phyloP scores from a whole-genome alignment of 805 yeast species.

The Pichia nakasei region DNA sequence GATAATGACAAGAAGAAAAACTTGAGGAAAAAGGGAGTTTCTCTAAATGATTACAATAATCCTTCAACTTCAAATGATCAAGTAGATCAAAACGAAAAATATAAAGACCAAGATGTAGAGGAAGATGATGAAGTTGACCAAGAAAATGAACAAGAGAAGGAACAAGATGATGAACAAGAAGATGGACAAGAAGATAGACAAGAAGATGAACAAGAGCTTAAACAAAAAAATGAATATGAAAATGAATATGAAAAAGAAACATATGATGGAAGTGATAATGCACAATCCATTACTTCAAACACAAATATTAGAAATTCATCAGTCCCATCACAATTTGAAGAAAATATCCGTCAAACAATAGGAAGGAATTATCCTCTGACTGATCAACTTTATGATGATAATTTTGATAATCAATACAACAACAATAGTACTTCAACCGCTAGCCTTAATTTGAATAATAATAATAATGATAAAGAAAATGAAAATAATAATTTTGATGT shows the following conservation, averaged over 20 bases:
- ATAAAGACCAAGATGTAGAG: too few species aligned
- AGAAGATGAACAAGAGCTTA: too few species aligned
- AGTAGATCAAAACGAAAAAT: neutral
- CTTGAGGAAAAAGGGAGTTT: conserved; percentile 19
- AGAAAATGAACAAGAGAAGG: neutral
- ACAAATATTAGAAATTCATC: too few species aligned
- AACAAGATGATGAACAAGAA: neutral
- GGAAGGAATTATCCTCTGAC: neutral
- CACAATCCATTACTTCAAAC: neutral
- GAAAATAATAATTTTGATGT: neutral
- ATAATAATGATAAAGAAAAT: neutral
- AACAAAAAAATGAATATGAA: too few species aligned
- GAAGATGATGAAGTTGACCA: neutral
- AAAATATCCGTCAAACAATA: neutral
- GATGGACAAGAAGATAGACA: too few species aligned
- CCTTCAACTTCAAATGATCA: neutral
- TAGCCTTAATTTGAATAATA: neutral
- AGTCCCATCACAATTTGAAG: too few species aligned
- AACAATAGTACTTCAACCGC: neutral
- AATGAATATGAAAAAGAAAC: neutral
- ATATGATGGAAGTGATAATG: neutral
- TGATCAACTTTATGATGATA: neutral
- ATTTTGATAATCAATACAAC: neutral
- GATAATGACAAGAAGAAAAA: conserved; percentile 46
- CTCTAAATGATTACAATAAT: neutral